Evolutionary conservation across 1,139 yeast genomes (phyloP), one percentile per base, ranked within the genome.

Genomic region (Eremothecium gossypii): DNA sequence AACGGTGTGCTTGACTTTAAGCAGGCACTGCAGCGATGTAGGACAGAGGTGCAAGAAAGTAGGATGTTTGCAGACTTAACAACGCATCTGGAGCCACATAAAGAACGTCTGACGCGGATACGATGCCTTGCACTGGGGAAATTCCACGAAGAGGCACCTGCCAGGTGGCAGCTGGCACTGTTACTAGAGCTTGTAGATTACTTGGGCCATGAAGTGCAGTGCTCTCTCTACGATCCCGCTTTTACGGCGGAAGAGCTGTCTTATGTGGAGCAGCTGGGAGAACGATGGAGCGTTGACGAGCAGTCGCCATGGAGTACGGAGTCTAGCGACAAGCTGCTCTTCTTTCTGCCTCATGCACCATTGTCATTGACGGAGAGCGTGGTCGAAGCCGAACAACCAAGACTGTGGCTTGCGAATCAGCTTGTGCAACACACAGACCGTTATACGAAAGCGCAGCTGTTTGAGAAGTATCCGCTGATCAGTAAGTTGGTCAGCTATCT

Each of bases 281-380:
- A 40, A 49, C 62, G 47, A 43, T 62, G 58, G 53, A 44, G 36
- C 20, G 60, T 58, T 27, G 55, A 40, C 26, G 60, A 52, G 29
- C 30, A 13, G n/a, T 28, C 46, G 4, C 46, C 45, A 4, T 41
- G 45, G 29, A 48, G 50, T 9, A 28, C 30, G 4, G 52, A 49
- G 6, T 40, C 42, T 3, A 41, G 43, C 2, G 41, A 40, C 0
- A 45, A 55, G 1, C 62, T 67, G 0, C 57, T 81, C 2, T 77
- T 66, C 50, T 83, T 76, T 53, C 67, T 83, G 43, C 93, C 93
- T 0, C 95, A 84, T 61, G 89, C 89, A 0, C 85, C 87, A 0
- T 61, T 81, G 33, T 68, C 65, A 6, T 61, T 83, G 9, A 76
- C 83, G 1, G 74, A 78, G 36, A 34, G 45, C 1, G 51, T 79